Percentiles rank a stretch among this genome's conserved stretches.
Evolutionary conservation across 2,329 filamentous ascomycete genomes (phyloP).

Genomic region (Periconia digitata): DNA sequence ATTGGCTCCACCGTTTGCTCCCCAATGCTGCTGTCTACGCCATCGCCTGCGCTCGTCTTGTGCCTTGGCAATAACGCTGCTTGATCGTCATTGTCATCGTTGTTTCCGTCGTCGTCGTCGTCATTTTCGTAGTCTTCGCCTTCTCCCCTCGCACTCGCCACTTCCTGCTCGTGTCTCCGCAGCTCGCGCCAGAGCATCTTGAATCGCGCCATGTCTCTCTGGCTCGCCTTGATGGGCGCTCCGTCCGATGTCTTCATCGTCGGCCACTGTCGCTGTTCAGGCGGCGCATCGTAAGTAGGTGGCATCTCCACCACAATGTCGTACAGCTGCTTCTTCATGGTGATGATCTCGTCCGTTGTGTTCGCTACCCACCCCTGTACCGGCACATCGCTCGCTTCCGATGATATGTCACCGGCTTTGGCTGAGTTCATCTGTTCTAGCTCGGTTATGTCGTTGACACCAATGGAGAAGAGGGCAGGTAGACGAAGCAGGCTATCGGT

Average conservation of each 20-base stretch:
- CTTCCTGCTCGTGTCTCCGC: constrained; percentile 33
- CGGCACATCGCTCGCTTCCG: constrained; percentile 43
- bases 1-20: constrained; percentile 55
- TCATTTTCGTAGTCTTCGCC: constrained; percentile 19
- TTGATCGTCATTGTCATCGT: constrained; percentile 27
- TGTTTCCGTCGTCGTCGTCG: constrained; percentile 9
- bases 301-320: constrained; percentile 88
- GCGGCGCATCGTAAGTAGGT: constrained; percentile 57
- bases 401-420: constrained; percentile 39
- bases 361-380: constrained; percentile 83
- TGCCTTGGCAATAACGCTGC: constrained; percentile 25
- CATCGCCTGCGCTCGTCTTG: constrained; percentile 27
- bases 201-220: constrained; percentile 82
- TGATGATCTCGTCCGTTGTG: constrained; percentile 91
- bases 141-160: constrained; percentile 3
- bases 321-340: constrained; percentile 82
- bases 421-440: constrained; percentile 62
- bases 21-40: constrained; percentile 39
- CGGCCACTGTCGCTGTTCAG: constrained; percentile 68
- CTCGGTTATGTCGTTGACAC: constrained; percentile 87
- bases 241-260: constrained; percentile 67
- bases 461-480: constrained; percentile 86
- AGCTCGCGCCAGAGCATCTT: constrained; percentile 39
- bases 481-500: constrained; percentile 65
- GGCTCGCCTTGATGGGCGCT: constrained; percentile 75